A percentile compares a stretch with the other conserved stretches of the same genome.
Evolutionary conservation across 495 filamentous ascomycete species (phyloP).

Genomic region (Lophiostoma macrostomum): DNA sequence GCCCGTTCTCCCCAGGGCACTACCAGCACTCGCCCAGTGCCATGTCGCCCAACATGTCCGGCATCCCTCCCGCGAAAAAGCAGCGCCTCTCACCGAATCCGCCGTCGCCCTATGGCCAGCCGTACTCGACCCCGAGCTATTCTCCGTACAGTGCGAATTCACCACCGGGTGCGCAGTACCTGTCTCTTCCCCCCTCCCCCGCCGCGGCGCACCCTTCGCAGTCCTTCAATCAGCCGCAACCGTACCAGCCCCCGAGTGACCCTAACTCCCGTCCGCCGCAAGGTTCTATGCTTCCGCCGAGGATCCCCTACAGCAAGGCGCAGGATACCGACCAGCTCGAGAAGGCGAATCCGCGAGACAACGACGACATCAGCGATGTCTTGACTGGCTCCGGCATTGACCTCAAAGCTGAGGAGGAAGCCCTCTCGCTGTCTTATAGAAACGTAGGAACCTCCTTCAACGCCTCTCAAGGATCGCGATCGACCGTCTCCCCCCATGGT

Average conservation of each 20-base stretch:
- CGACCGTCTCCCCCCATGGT: constrained; percentile 43
- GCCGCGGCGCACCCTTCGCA: constrained; percentile 35
- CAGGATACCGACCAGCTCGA: constrained; percentile 41
- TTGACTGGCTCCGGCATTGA: constrained; percentile 77
- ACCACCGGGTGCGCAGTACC: constrained; percentile 27
- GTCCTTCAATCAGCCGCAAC: constrained; percentile 37
- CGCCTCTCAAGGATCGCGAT: constrained; percentile 42
- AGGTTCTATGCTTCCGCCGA: constrained; percentile 77
- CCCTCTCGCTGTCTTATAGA: constrained; percentile 58
- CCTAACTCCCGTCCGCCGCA: constrained; percentile 41
- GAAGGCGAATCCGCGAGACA: constrained; percentile 46
- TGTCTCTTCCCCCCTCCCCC: constrained; percentile 15
- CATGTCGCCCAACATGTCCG: constrained; percentile 32
- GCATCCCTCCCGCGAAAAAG: constrained; percentile 61
- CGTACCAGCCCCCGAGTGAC: constrained; percentile 34
- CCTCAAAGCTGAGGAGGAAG: constrained; percentile 76
- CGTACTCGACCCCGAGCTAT: constrained; percentile 48
- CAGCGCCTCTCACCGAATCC: constrained; percentile 67
- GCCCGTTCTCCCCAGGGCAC: constrained; percentile 27
- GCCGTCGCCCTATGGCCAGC: constrained; percentile 46
- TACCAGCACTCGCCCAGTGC: constrained; percentile 28
- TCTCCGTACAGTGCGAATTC: too few species aligned
- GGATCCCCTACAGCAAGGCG: constrained; percentile 54
- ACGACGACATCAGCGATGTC: constrained; percentile 74
- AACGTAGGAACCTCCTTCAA: constrained; percentile 45